phyloP scores from a whole-genome alignment of 1,284 basidiomycete species.

The Cryptococcus sp. region DNA sequence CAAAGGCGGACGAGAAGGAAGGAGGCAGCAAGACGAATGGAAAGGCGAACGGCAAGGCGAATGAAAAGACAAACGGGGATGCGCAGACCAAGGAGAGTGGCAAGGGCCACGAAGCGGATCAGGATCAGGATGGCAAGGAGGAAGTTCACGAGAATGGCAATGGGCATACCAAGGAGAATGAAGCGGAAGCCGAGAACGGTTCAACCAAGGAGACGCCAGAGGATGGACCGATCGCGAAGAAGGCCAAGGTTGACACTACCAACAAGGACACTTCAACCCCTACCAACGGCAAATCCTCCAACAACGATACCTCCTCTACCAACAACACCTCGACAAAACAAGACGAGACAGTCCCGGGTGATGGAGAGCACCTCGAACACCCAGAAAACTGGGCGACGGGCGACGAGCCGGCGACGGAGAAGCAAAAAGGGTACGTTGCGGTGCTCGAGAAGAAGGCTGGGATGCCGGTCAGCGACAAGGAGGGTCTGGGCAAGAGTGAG shows the following conservation, averaged over 20 bases:
- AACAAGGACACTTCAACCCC: neutral
- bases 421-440: slow-evolving; percentile 35
- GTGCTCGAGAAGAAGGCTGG: slow-evolving; percentile 38
- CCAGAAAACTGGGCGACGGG: slow-evolving; percentile 41
- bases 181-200: neutral
- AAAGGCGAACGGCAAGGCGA: neutral
- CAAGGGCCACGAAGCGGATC: neutral
- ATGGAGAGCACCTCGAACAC: slow-evolving; percentile 33
- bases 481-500: slow-evolving; percentile 33
- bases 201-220: neutral
- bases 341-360: slow-evolving; percentile 21
- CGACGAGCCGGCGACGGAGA: slow-evolving; percentile 36
- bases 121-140: neutral
- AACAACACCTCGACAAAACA: neutral
- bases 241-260: neutral
- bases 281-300: neutral
- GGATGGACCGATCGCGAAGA: neutral
- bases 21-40: neutral
- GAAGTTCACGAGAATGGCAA: neutral
- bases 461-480: slow-evolving; percentile 11
- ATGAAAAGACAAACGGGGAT: neutral
- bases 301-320: neutral
- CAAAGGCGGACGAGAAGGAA: no score
- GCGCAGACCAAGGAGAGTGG: neutral
- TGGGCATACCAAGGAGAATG: neutral